Base-by-base conservation (phyloP, 2,329 filamentous ascomycete genomes). In the Daldinia sp. region DNA sequence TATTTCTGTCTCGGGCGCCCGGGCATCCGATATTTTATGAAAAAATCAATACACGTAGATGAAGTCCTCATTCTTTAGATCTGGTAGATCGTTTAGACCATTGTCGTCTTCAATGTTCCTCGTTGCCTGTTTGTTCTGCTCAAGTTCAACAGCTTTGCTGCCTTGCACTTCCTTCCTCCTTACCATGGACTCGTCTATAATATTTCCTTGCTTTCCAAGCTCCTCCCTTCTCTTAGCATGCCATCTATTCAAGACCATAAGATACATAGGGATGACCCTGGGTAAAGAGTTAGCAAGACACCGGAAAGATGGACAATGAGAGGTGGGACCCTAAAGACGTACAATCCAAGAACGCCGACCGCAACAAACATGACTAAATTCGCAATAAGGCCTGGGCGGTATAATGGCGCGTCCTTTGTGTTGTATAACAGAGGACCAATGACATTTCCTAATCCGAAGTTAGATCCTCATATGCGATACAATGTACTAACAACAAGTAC, bases 41-140 rank as follows among this genome's bases (percentile, higher is more conserved):
- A 45, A 2, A 17, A 3, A 7, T 34, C 61, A 73, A 30, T 73
- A 74, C 5, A 74, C 72, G 34, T 75, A 89, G 13, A 89, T 81
- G 76, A 90, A 90, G 70, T 90, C 87, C 59, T 91, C 87, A 68
- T 90, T 91, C 77, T 87, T 77, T 17, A 83, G 76, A 73, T 91
- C 88, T 0, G 88, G 89, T 67, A 89, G 68, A 75, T 91, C 88
- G 66, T 84, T 73, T 50, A 85, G 83, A 0, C 82, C 83, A 47
- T 83, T 80, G 13, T 82, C 79, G 4, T 84, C 70, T 15, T 73
- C 72, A 4, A 74, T 43, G 64, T 58, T 72, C 51, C 51, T 68
- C 27, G 39, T 63, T 21, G 53, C 63, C 43, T 64, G 66, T 13
- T 71, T 84, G 17, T 70, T 68, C 19, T 84, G 63, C 35, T 70